Evolutionary conservation across 2,329 filamentous ascomycete species (phyloP), one percentile per base, ranked within the genome.

Genomic region (Rachicladosporium sp.): DNA sequence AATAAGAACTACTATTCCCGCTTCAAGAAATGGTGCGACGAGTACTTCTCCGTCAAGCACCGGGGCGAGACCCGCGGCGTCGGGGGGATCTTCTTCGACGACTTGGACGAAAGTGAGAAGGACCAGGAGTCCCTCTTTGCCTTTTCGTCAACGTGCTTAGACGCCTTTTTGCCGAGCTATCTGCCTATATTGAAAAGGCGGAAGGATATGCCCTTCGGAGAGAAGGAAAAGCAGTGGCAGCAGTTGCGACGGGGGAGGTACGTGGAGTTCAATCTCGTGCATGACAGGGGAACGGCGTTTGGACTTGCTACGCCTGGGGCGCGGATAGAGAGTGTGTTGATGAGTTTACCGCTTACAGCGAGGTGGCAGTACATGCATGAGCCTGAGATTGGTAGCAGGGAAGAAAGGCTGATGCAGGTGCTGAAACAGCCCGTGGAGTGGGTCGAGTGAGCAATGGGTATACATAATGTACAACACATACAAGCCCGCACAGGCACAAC

Each of bases 11-110:
- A 95, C 70, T 98, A 93, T 61, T 80, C 86, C 9, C 78, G 79
- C 38, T 98, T 96, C 74, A 98, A 98, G 69, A 80, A 82, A 58
- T 98, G 91, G 91, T 98, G 91, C 61, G 91, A 98, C 61, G 78
- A 93, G 53, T 98, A 98, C 68, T 98, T 98, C 65, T 80, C 74
- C 68, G 83, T 95, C 63, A 89, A 88, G 60, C 91, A 98, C 66
- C 78, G 91, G 35, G 75, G 76, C 43, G 91, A 98, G 66, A 71
- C 77, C 35, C 81, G 91, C 36, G 91, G 91, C 41, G 67, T 98
- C 29, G 91, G 91, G 38, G 91, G 91, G 39, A 96, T 98, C 62
- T 98, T 98, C 74, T 98, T 98, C 56, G 91, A 98, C 62, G 91
- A 98, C 59, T 71, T 98, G 10, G 91, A 98, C 59, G 82, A 83